Conservation (phyloP, 345 rosid species). For the Aquilaria yunnanensis region DNA sequence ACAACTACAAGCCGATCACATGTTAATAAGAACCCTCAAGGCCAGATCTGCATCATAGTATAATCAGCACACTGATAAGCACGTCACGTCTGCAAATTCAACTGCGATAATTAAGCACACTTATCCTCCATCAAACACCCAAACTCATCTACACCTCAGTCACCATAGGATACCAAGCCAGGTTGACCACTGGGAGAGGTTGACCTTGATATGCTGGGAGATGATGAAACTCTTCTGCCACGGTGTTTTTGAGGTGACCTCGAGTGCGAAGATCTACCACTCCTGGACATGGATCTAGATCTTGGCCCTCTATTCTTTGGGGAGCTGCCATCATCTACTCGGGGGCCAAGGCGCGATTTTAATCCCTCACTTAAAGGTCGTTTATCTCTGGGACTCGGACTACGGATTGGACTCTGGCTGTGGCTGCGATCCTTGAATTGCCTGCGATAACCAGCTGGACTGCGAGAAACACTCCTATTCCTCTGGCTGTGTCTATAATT, state of each 20-base stretch:
- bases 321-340: constrained; percentile 23
- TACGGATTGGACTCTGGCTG: constrained; percentile 56
- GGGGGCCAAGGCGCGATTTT: constrained; percentile 71
- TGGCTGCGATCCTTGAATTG: constrained; percentile 38
- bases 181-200: constrained; percentile 59
- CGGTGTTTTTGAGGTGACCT: constrained; percentile 34
- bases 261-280: constrained; percentile 28
- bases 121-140: too few species aligned
- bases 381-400: constrained; percentile 56
- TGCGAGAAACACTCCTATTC: constrained; percentile 55
- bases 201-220: constrained; percentile 47
- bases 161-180: constrained; percentile 83
- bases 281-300: constrained; percentile 32
- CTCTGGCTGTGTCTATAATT: constrained; percentile 40
- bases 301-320: constrained; percentile 28
- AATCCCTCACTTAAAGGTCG: constrained; percentile 56
- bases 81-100: too few species aligned
- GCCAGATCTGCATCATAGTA: too few species aligned
- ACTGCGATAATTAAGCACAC: too few species aligned
- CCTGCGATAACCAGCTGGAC: constrained; percentile 49
- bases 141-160: constrained; percentile 20
- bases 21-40: too few species aligned
- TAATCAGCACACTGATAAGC: too few species aligned
- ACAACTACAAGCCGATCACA: too few species aligned
- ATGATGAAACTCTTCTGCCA: constrained; percentile 21